A percentile compares a stretch with the other conserved stretches of the same genome.
These are phyloP conservation scores for Astragalus membranaceus DNA, from an alignment of 306 rosid species.

Conservation along the genomic window DNA sequence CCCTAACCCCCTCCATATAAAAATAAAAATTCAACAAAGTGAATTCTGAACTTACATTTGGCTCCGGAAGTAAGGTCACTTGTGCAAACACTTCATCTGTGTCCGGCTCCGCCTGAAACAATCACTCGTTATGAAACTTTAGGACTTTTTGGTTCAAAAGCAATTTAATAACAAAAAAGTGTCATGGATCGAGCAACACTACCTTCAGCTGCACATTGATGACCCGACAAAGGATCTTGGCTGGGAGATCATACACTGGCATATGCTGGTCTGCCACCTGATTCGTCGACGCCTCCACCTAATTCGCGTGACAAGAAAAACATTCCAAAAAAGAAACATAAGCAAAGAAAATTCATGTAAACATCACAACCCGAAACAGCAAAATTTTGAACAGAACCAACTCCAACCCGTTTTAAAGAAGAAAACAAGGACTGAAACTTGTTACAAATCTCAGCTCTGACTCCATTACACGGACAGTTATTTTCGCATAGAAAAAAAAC, in stretches of 20 bases:
- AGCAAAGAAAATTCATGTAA: not conserved
- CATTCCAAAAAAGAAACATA: not conserved
- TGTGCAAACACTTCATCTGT: conserved; percentile 92
- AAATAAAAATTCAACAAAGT: not conserved
- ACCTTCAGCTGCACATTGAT: conserved; percentile 79
- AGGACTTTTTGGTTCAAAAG: no score
- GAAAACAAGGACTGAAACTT: not conserved
- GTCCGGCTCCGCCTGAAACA: conserved; percentile 78
- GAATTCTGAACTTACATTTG: conserved; percentile 30
- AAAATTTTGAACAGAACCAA: not conserved
- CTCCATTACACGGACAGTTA: not conserved
- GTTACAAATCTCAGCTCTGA: conserved; percentile 2
- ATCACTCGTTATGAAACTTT: not conserved
- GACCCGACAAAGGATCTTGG: conserved; percentile 77
- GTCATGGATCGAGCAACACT: conserved; percentile 6
- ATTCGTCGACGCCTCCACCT: conserved; percentile 95
- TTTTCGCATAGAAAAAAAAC: not conserved
- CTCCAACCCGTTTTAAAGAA: not conserved
- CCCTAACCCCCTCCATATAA: not conserved
- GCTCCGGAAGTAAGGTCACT: conserved; percentile 63
- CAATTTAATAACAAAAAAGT: not conserved
- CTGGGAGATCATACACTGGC: conserved; percentile 73
- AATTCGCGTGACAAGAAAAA: not conserved
- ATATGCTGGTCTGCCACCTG: conserved; percentile 84
- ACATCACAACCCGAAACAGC: not conserved